These are phyloP conservation scores for Acer yangbiense DNA, from an alignment of 345 rosid genomes.

Conservation along the genomic window DNA sequence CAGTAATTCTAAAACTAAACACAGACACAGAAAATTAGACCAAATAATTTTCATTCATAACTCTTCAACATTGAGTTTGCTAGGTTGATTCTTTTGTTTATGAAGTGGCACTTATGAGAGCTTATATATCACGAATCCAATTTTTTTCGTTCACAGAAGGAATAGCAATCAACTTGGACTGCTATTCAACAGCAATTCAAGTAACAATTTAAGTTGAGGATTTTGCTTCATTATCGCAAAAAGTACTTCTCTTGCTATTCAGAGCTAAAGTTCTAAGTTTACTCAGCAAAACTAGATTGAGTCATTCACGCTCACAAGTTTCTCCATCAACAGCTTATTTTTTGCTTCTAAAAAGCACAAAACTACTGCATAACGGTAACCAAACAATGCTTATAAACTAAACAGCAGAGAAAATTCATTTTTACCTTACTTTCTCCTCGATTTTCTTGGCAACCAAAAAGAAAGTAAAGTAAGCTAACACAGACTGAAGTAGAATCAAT, in stretches of 20 bases:
- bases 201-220: neutral
- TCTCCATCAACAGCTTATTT: neutral
- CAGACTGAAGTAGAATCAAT: slow-evolving; percentile 1
- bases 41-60: neutral
- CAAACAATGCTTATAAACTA: neutral
- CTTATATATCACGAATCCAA: too few species aligned
- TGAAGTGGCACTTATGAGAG: too few species aligned
- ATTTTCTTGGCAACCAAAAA: slow-evolving; percentile 14
- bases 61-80: neutral
- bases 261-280: too few species aligned
- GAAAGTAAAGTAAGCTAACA: neutral
- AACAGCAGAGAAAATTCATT: neutral
- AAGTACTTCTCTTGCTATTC: too few species aligned
- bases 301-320: too few species aligned
- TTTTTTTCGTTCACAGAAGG: neutral
- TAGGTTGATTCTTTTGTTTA: too few species aligned
- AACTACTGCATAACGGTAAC: neutral
- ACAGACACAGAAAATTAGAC: neutral
- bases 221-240: too few species aligned
- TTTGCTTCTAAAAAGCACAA: too few species aligned
- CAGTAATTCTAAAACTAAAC: neutral
- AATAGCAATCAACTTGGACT: neutral
- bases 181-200: neutral
- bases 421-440: neutral
- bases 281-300: neutral